Evolutionary conservation across 768 basidiomycete species (phyloP).

Genomic region (Psilocybe cyanescens): DNA sequence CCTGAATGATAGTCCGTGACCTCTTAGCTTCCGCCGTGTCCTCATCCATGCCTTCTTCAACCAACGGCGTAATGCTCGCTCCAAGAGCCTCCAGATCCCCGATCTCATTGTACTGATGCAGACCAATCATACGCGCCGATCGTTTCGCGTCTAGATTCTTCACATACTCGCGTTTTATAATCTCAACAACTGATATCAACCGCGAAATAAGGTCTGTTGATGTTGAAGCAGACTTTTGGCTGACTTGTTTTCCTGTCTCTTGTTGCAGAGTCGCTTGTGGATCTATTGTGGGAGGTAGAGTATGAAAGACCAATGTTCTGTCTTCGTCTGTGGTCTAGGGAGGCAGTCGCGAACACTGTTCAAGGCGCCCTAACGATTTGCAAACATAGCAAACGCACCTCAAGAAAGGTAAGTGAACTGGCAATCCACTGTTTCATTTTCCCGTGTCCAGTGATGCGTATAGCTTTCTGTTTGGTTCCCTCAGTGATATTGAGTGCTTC

Average conservation of each 20-base stretch:
- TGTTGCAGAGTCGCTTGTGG: constrained; percentile 4
- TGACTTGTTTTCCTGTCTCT: neutral
- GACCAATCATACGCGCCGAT: constrained; percentile 48
- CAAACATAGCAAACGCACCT: constrained; percentile 41
- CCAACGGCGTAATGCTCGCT: neutral
- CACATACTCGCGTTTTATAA: constrained; percentile 82
- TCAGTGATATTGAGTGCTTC: neutral
- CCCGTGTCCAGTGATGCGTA: constrained; percentile 60
- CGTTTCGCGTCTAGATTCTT: constrained; percentile 48
- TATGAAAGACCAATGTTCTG: constrained; percentile 59
- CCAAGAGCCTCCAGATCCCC: constrained; percentile 54
- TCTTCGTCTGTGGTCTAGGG: constrained; percentile 47
- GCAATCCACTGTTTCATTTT: constrained; percentile 58
- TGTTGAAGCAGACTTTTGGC: constrained; percentile 16
- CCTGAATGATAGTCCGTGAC: constrained; percentile 39
- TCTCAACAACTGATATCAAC: constrained; percentile 79
- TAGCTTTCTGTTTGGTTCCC: constrained; percentile 11
- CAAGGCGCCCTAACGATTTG: too few relatives aligned
- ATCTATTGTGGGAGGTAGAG: constrained; percentile 43
- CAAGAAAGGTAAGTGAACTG: constrained; percentile 54
- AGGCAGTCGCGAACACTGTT: neutral
- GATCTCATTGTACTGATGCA: constrained; percentile 81
- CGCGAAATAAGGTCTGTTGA: constrained; percentile 55
- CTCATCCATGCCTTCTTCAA: constrained; percentile 15
- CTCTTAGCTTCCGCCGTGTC: constrained; percentile 22